phyloP scores from a whole-genome alignment of 106 monocot species.

The Hemerocallis citrina region DNA sequence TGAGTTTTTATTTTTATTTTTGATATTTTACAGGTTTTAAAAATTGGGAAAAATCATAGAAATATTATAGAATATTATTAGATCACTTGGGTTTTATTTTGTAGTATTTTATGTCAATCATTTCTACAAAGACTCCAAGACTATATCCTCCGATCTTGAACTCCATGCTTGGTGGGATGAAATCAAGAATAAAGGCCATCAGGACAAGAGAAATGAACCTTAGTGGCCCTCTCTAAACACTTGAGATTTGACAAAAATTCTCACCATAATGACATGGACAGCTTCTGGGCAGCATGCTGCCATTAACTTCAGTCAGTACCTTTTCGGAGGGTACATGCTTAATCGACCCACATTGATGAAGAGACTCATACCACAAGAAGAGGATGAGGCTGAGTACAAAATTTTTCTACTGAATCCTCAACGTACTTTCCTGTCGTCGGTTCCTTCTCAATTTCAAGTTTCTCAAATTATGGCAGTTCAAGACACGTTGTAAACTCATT shows the following conservation, averaged over 20 bases:
- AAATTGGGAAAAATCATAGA: too few relatives aligned
- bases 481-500: slow-evolving; percentile 60
- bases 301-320: slow-evolving; percentile 91
- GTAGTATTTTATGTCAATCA: slow-evolving; percentile 42
- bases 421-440: slow-evolving; percentile 15
- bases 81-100: too few relatives aligned
- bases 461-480: slow-evolving; percentile 38
- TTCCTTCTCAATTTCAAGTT: slow-evolving; percentile 51
- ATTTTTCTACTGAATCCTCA: slow-evolving; percentile 28
- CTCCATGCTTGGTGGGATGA: slow-evolving; percentile 79
- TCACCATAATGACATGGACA: slow-evolving; percentile 62
- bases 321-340: slow-evolving; percentile 57
- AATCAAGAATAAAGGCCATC: slow-evolving; percentile 48
- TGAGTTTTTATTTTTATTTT: too few relatives aligned
- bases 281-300: slow-evolving; percentile 80
- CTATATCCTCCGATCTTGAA: slow-evolving; percentile 34
- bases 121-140: slow-evolving; percentile 30
- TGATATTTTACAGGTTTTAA: too few relatives aligned
- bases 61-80: too few relatives aligned
- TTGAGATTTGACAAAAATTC: slow-evolving; percentile 18
- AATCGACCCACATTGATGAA: slow-evolving; percentile 53
- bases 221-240: slow-evolving; percentile 62
- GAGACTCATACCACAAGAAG: slow-evolving; percentile 45
- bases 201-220: slow-evolving; percentile 52
- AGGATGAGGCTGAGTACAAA: slow-evolving; percentile 20